These are phyloP conservation scores for Bocquillonia castaneifolia DNA, from an alignment of 441 rosid genomes.

Conservation along the genomic window DNA sequence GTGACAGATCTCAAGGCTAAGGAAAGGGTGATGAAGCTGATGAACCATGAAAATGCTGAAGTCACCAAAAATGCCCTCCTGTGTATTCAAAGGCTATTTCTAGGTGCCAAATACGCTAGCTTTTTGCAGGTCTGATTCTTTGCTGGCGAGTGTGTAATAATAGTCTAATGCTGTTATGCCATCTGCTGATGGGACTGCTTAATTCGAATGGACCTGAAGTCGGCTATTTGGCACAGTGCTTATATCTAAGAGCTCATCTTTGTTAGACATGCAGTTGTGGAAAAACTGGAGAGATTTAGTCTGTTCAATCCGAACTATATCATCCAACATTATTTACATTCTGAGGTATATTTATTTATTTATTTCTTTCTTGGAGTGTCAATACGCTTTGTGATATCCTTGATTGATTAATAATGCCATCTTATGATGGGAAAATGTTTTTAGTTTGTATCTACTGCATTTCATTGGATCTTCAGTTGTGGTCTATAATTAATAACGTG, in stretches of 20 bases:
- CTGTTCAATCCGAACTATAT: neutral
- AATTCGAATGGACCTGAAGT: slow-evolving; percentile 1
- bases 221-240: neutral
- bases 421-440: neutral
- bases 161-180: neutral
- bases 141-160: neutral
- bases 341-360: slow-evolving; percentile 10
- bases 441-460: neutral
- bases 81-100: slow-evolving; percentile 93
- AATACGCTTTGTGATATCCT: slow-evolving; percentile 1
- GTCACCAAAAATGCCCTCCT: slow-evolving; percentile 88
- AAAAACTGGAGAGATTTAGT: slow-evolving; percentile 1
- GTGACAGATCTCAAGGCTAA: slow-evolving; percentile 87
- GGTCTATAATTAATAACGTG: no score
- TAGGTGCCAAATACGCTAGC: slow-evolving; percentile 96
- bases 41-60: slow-evolving; percentile 87
- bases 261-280: neutral
- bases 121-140: slow-evolving; percentile 70
- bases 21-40: slow-evolving; percentile 91
- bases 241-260: slow-evolving; percentile 1
- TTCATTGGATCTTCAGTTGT: neutral
- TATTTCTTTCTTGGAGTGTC: slow-evolving; percentile 13
- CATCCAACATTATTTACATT: neutral
- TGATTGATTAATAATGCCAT: slow-evolving; percentile 16
- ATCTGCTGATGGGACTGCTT: neutral